phyloP scores from a whole-genome alignment of 345 rosid genomes.

The Hypericum androsaemum region DNA sequence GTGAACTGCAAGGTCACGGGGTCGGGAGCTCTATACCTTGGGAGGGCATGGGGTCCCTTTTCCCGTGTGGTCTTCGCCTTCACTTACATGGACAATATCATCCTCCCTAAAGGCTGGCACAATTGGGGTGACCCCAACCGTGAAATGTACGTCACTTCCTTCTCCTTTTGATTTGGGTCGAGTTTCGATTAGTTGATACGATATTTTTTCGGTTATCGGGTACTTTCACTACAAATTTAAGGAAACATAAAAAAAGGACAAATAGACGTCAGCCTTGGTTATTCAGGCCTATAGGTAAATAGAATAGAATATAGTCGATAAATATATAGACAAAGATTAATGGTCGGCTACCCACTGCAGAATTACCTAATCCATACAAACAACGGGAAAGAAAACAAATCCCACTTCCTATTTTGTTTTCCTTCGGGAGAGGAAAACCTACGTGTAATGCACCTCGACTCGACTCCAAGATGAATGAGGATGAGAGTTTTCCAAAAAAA shows the following conservation, averaged over 20 bases:
- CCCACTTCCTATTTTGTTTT: neutral
- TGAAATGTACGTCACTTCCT: constrained; percentile 45
- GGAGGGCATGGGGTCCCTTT: constrained; percentile 98
- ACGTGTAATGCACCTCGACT: constrained; percentile 31
- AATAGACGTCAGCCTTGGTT: too few species aligned
- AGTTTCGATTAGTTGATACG: neutral
- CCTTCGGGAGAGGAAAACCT: constrained; percentile 16
- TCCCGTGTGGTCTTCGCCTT: constrained; percentile 94
- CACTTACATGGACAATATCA: constrained; percentile 89
- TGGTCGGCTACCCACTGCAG: too few species aligned
- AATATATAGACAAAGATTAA: too few species aligned
- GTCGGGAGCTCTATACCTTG: constrained; percentile 83
- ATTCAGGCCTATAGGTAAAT: too few species aligned
- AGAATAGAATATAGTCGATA: too few species aligned
- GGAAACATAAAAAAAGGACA: too few species aligned
- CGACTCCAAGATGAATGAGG: too few species aligned
- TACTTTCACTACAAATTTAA: too few species aligned
- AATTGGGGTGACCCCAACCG: constrained; percentile 96
- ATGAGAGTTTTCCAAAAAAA: too few species aligned
- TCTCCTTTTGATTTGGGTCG: neutral
- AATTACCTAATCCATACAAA: too few species aligned
- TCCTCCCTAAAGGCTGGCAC: constrained; percentile 90
- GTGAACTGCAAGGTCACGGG: constrained; percentile 93
- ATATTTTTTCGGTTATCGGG: too few species aligned
- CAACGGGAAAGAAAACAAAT: too few species aligned